Percentiles rank a stretch among this genome's conserved stretches.
phyloP scores from a whole-genome alignment of 1,284 basidiomycete genomes.

The Sphagnurus paluster region DNA sequence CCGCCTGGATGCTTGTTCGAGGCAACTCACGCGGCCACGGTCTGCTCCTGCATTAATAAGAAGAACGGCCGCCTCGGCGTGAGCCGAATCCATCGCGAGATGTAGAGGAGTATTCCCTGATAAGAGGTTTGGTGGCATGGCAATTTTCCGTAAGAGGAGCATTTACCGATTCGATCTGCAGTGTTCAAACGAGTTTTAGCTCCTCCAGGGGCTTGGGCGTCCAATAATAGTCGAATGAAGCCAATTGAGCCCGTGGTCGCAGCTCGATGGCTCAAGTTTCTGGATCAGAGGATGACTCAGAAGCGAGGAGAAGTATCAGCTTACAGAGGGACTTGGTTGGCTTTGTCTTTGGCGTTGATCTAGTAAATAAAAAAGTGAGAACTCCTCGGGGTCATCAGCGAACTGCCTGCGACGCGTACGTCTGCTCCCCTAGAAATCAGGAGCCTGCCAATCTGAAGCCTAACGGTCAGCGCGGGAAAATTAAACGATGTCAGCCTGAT shows the following conservation, averaged over 20 bases:
- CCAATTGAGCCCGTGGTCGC: constrained; percentile 92
- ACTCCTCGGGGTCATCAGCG: constrained; percentile 39
- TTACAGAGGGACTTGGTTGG: constrained; percentile 87
- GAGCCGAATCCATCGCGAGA: constrained; percentile 92
- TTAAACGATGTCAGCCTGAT: constrained; percentile 26
- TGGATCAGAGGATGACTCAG: constrained; percentile 21
- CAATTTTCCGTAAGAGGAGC: constrained; percentile 5
- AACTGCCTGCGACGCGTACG: constrained; percentile 50
- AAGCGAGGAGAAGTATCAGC: constrained; percentile 30
- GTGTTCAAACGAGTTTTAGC: constrained; percentile 86
- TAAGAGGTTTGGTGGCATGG: constrained; percentile 16
- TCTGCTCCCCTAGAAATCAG: constrained; percentile 87
- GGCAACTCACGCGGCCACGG: constrained; percentile 70
- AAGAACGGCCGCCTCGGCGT: constrained; percentile 85
- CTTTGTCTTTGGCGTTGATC: constrained; percentile 91
- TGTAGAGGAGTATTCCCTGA: constrained; percentile 94
- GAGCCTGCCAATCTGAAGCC: constrained; percentile 77
- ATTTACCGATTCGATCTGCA: constrained; percentile 77
- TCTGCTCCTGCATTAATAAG: constrained; percentile 94
- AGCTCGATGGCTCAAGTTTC: constrained; percentile 74
- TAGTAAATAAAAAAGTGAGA: constrained; percentile 39
- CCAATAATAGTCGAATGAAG: constrained; percentile 79
- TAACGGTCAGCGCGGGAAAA: constrained; percentile 26
- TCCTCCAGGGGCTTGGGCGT: constrained; percentile 64
- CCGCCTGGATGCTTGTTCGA: constrained; percentile 8